These are phyloP conservation scores for Metroxylon sagu DNA, from an alignment of 176 grass and related monocot genomes.

Conservation along the genomic window DNA sequence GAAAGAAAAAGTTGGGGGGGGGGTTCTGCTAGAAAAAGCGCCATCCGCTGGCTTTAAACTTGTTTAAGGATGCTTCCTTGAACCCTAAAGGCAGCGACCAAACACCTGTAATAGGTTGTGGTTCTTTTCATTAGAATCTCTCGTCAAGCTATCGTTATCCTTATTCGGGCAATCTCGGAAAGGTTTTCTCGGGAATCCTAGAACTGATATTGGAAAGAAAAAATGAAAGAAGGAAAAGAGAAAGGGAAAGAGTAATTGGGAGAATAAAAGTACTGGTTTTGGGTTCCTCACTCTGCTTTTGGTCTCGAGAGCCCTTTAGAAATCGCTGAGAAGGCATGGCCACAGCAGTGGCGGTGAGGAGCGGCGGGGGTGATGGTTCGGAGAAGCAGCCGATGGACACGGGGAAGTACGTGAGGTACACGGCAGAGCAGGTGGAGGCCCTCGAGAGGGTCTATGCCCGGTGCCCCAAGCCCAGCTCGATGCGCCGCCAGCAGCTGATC, in stretches of 20 bases:
- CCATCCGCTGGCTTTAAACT: too few species aligned
- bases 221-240: slow-evolving; percentile 21
- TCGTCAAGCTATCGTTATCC: too few species aligned
- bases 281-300: slow-evolving; percentile 4
- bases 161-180: slow-evolving; percentile 3
- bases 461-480: slow-evolving; percentile 69
- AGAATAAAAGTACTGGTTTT: slow-evolving; percentile 15
- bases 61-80: too few species aligned
- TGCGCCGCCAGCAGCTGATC: slow-evolving; percentile 15
- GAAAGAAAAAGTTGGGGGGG: too few species aligned
- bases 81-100: too few species aligned
- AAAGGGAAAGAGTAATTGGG: slow-evolving; percentile 11
- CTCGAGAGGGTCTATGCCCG: slow-evolving; percentile 87
- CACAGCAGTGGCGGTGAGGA: slow-evolving; percentile 57
- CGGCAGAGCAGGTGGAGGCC: slow-evolving; percentile 92
- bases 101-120: too few species aligned
- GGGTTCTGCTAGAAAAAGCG: too few species aligned
- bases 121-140: background rate
- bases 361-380: slow-evolving; percentile 41
- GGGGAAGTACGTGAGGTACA: slow-evolving; percentile 96
- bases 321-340: slow-evolving; percentile 38
- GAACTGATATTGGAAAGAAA: slow-evolving; percentile 8
- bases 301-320: slow-evolving; percentile 9
- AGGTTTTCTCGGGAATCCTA: slow-evolving; percentile 9
- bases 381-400: slow-evolving; percentile 63